Percentiles rank a stretch among this genome's conserved stretches.
These are phyloP conservation scores for Cryptosporidium bovis DNA, from an alignment of 169 alveolate species.

Conservation along the genomic window DNA sequence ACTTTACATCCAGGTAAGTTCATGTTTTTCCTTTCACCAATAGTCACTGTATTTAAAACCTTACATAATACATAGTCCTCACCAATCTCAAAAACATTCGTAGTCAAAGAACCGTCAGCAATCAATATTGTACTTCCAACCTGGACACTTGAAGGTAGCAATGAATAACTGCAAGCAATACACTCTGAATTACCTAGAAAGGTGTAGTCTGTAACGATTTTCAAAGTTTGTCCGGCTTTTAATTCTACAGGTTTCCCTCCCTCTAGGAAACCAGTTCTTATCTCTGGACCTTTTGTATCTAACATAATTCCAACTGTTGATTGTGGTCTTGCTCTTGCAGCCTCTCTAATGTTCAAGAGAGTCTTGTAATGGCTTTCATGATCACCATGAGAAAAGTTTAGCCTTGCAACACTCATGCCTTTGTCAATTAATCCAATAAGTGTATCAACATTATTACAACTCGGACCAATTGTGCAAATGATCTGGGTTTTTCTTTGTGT, in stretches of 20 bases:
- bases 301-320: slow-evolving; percentile 92
- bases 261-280: slow-evolving; percentile 95
- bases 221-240: slow-evolving; percentile 91
- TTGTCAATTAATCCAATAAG: slow-evolving; percentile 91
- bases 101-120: slow-evolving; percentile 96
- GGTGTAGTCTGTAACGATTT: slow-evolving; percentile 94
- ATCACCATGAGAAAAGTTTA: slow-evolving; percentile 98
- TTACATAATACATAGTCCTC: slow-evolving; percentile 85
- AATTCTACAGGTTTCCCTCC: slow-evolving; percentile 90
- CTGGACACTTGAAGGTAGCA: slow-evolving; percentile 92
- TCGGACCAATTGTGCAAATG: slow-evolving; percentile 98
- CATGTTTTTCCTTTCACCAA: slow-evolving; percentile 98
- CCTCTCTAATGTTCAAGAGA: slow-evolving; percentile 89
- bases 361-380: slow-evolving; percentile 93
- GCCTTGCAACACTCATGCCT: slow-evolving; percentile 98
- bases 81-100: slow-evolving; percentile 90
- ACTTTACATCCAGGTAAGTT: slow-evolving; percentile 98
- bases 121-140: slow-evolving; percentile 93
- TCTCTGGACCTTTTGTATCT: slow-evolving; percentile 99
- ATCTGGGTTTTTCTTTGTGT: slow-evolving; percentile 92
- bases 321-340: slow-evolving; percentile 92
- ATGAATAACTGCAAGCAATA: slow-evolving; percentile 93
- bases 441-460: slow-evolving; percentile 92
- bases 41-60: slow-evolving; percentile 91
- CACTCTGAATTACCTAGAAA: slow-evolving; percentile 90